These are phyloP conservation scores for Micromonas pusilla DNA, from an alignment of 139 green algal species.

Conservation along the genomic window DNA sequence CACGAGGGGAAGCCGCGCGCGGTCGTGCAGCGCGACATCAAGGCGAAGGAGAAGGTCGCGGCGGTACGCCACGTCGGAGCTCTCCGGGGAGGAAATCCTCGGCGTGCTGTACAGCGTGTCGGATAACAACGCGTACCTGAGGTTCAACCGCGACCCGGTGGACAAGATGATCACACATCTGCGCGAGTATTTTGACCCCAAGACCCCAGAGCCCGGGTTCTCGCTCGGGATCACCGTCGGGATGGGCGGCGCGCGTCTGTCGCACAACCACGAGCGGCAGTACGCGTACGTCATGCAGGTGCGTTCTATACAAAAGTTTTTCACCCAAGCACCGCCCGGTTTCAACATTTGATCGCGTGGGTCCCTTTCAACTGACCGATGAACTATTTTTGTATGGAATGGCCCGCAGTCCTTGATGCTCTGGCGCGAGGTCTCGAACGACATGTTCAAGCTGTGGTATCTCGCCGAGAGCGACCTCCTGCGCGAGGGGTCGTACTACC, in stretches of 20 bases:
- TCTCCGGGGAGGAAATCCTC: conserved; percentile 66
- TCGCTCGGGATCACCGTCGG: conserved; percentile 53
- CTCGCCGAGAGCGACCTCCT: conserved; percentile 81
- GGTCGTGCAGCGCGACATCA: conserved; percentile 74
- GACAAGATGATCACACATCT: conserved; percentile 63
- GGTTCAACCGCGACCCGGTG: conserved; percentile 82
- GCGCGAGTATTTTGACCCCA: conserved; percentile 13
- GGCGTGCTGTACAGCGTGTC: conserved; percentile 76
- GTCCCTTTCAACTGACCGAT: too few species aligned
- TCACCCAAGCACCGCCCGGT: too few species aligned
- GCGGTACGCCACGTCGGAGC: conserved; percentile 46
- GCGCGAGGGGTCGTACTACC: conserved; percentile 63
- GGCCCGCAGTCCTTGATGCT: conserved; percentile 83
- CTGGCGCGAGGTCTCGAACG: conserved; percentile 74
- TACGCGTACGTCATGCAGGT: conserved; percentile 85
- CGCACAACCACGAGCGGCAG: conserved; percentile 52
- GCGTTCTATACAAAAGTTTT: too few species aligned
- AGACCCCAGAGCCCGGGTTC: conserved; percentile 19
- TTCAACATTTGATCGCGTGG: too few species aligned
- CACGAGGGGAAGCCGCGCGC: conserved; percentile 33
- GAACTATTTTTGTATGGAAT: too few species aligned
- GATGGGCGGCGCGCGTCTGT: conserved; percentile 30
- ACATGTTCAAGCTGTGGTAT: conserved; percentile 87
- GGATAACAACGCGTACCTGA: conserved; percentile 90
- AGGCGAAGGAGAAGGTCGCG: conserved; percentile 72